phyloP scores from a whole-genome alignment of 306 rosid genomes.

The Dalbergia cultrata region DNA sequence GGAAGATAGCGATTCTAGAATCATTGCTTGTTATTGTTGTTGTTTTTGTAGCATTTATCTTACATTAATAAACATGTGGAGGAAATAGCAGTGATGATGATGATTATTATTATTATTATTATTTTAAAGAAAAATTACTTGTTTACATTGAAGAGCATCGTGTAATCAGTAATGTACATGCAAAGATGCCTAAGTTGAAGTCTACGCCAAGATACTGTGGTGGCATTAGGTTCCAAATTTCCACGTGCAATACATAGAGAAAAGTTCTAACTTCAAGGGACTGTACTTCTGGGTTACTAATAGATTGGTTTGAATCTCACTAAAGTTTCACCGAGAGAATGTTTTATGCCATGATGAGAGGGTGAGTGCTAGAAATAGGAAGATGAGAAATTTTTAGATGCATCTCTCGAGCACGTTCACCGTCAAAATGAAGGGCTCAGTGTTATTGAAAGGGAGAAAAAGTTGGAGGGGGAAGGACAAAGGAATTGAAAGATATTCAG shows the following conservation, averaged over 20 bases:
- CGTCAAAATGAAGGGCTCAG: not conserved
- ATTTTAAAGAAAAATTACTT: too few species aligned
- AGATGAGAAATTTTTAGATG: not conserved
- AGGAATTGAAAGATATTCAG: too few species aligned
- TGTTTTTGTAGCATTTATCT: conserved; percentile 6
- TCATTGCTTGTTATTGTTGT: conserved; percentile 29
- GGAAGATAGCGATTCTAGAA: conserved; percentile 21
- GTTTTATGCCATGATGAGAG: not conserved
- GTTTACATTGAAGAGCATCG: conserved; percentile 6
- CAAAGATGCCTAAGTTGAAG: conserved; percentile 14
- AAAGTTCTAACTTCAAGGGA: not conserved
- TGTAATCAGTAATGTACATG: not conserved
- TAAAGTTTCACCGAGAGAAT: not conserved
- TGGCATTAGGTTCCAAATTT: conserved; percentile 14
- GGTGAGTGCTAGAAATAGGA: not conserved
- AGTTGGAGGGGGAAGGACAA: too few species aligned
- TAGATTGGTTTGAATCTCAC: not conserved
- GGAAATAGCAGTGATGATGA: conserved; percentile 32
- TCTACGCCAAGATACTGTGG: not conserved
- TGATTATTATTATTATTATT: not conserved
- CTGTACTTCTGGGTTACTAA: conserved; percentile 7
- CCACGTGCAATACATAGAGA: not conserved
- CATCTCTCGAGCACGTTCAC: not conserved
- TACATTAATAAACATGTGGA: conserved; percentile 16
- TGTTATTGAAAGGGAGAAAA: not conserved